Evolutionary conservation across 2,329 filamentous ascomycete species (phyloP), one percentile per base, ranked within the genome.

Genomic region (Cryphonectria radicalis): DNA sequence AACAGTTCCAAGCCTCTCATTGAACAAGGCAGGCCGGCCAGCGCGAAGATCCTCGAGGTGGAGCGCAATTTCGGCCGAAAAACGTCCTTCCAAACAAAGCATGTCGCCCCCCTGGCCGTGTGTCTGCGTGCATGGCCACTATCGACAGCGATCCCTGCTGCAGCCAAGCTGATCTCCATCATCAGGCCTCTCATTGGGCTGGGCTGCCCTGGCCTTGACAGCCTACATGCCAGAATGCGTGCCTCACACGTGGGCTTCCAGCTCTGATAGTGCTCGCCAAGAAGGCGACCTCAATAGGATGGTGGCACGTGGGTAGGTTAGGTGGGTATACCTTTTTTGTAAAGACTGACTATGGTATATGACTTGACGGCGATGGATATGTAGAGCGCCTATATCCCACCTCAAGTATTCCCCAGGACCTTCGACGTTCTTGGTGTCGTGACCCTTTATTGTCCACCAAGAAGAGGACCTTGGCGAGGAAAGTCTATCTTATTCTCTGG

Each of bases 11-110:
- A 43, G 17, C 35, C 35, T 46, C 35, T 60, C 43, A 5, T 60
- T 59, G 13, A 43, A 67, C 11, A 6, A 59, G 65, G 65, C 65
- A 67, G 65, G n/a, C 50, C 65, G 50, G 50, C 35, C 50, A 59
- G 17, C 17, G 55, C 55, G 50, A 59, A 22, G 55, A 10, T 13
- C 25, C 7, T 25, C 13, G 11, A 28, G 32, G 65, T 59, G 50
- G 65, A 50, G 37, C 35, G 5, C 25, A 67, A 67, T 67, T 59
- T 67, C 65, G 65, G 53, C 65, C 53, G 65, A 40, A 35, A 13
- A 25, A 28, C 35, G 65, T 42, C 67, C 67, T 69, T 69, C 67
- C 67, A 40, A 57, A 55, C 28, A 28, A 22, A 69, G 67, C 32
- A n/a, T 17, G n/a, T 50, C 25, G 25, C 5, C n/a, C n/a, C 65